A percentile compares a stretch with the other conserved stretches of the same genome.
Evolutionary conservation across 2,329 filamentous ascomycete genomes (phyloP).

Genomic region (Diaporthe ampelina): DNA sequence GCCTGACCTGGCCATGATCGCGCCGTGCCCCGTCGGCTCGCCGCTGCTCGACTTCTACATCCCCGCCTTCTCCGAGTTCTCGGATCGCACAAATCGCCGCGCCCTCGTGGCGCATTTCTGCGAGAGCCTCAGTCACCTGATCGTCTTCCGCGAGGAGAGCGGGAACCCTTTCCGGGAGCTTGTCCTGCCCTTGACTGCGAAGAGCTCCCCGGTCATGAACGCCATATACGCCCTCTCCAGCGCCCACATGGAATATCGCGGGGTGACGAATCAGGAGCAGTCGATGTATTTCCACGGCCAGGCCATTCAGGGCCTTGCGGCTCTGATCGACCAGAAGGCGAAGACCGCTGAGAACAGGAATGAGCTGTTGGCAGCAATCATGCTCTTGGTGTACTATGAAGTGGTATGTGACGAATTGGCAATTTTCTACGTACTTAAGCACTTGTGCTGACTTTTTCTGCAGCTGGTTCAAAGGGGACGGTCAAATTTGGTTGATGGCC

Average conservation of each 20-base stretch:
- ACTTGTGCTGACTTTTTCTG: conserved; percentile 39
- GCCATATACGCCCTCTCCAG: conserved; percentile 87
- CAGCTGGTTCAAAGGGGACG: conserved; percentile 72
- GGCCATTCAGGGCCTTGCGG: conserved; percentile 70
- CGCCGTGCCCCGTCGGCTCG: conserved; percentile 54
- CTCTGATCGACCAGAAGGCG: conserved; percentile 67
- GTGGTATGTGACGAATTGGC: conserved; percentile 60
- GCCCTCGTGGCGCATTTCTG: conserved; percentile 73
- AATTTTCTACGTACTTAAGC: conserved; percentile 21
- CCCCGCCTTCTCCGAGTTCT: conserved; percentile 71
- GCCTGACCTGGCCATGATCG: conserved; percentile 58
- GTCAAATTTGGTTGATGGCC: conserved; percentile 72
- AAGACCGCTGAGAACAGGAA: conserved; percentile 61
- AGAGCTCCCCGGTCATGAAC: conserved; percentile 76
- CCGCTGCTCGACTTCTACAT: conserved; percentile 64
- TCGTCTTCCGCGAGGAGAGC: conserved; percentile 73
- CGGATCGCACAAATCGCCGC: conserved; percentile 66
- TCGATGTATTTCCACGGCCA: conserved; percentile 72
- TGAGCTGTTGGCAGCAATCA: conserved; percentile 72
- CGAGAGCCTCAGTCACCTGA: conserved; percentile 74
- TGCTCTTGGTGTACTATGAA: conserved; percentile 74
- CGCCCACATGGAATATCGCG: conserved; percentile 82
- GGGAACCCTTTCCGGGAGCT: conserved; percentile 75
- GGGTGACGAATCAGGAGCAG: conserved; percentile 65
- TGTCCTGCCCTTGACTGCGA: conserved; percentile 70